phyloP scores from a whole-genome alignment of 768 basidiomycete species.

The Multifurca ochricompacta region DNA sequence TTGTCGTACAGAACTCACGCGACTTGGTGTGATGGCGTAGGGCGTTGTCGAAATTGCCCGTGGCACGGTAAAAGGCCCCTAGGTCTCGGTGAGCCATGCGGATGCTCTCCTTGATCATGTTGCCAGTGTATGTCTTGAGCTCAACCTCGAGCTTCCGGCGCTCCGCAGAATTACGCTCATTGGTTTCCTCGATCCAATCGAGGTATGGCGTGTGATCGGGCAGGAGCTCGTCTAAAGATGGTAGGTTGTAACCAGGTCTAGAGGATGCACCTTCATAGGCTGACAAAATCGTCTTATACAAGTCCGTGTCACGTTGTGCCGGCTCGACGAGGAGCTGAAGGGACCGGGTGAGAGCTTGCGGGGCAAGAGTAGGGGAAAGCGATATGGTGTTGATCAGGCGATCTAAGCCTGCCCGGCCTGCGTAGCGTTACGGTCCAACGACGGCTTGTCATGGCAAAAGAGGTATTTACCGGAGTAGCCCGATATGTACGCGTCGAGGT shows the following conservation, averaged over 20 bases:
- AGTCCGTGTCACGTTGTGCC: constrained; percentile 57
- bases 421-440: neutral
- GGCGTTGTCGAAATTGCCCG: constrained; percentile 64
- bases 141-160: constrained; percentile 85
- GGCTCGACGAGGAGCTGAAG: constrained; percentile 44
- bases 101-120: constrained; percentile 99
- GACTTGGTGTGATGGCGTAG: constrained; percentile 85
- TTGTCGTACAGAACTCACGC: constrained; percentile 87
- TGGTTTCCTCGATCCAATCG: constrained; percentile 63
- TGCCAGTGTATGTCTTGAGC: constrained; percentile 88
- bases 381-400: constrained; percentile 62
- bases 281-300: constrained; percentile 44
- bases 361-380: constrained; percentile 59
- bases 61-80: constrained; percentile 65
- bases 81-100: constrained; percentile 89
- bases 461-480: constrained; percentile 60
- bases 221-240: constrained; percentile 41
- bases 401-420: constrained; percentile 71
- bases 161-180: constrained; percentile 63
- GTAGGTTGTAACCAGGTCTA: constrained; percentile 32
- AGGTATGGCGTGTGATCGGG: constrained; percentile 38
- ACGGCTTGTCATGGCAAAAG: neutral
- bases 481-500: constrained; percentile 72
- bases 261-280: constrained; percentile 45
- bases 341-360: constrained; percentile 63